These are phyloP conservation scores for Aspergillus hancockii DNA, from an alignment of 495 filamentous ascomycete species.

Conservation along the genomic window DNA sequence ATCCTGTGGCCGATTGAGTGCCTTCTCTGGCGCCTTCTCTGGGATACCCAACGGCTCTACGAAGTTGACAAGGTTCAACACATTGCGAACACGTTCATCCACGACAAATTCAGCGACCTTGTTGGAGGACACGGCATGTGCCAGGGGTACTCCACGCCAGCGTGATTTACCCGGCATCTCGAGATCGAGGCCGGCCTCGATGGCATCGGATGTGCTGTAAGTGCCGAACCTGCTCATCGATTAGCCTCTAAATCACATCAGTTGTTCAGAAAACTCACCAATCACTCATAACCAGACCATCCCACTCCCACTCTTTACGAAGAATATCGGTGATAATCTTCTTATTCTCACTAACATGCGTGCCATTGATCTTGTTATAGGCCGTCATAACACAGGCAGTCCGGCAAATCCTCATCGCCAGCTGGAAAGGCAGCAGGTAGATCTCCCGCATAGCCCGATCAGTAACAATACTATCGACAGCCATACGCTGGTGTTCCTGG, in stretches of 20 bases:
- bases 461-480: conserved; percentile 65
- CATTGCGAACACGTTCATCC: conserved; percentile 62
- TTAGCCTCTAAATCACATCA: not conserved
- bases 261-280: conserved; percentile 50
- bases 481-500: conserved; percentile 71
- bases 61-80: conserved; percentile 65
- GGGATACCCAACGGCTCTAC: conserved; percentile 63
- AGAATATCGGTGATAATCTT: conserved; percentile 63
- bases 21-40: conserved; percentile 58
- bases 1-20: conserved; percentile 65
- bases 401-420: conserved; percentile 64
- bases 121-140: conserved; percentile 58
- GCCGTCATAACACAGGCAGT: conserved; percentile 73
- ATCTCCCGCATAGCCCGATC: conserved; percentile 75
- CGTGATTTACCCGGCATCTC: conserved; percentile 74
- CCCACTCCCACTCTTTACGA: conserved; percentile 70
- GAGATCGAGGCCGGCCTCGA: conserved; percentile 69
- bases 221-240: conserved; percentile 52
- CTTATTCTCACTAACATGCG: conserved; percentile 67
- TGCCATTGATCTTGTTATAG: conserved; percentile 75
- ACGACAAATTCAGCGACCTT: conserved; percentile 60
- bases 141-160: conserved; percentile 62
- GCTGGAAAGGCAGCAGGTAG: conserved; percentile 72
- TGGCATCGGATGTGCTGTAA: conserved; percentile 66
- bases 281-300: conserved; percentile 70